Conservation (phyloP, 176 grass and related monocot species). For the Carex pumila region DNA sequence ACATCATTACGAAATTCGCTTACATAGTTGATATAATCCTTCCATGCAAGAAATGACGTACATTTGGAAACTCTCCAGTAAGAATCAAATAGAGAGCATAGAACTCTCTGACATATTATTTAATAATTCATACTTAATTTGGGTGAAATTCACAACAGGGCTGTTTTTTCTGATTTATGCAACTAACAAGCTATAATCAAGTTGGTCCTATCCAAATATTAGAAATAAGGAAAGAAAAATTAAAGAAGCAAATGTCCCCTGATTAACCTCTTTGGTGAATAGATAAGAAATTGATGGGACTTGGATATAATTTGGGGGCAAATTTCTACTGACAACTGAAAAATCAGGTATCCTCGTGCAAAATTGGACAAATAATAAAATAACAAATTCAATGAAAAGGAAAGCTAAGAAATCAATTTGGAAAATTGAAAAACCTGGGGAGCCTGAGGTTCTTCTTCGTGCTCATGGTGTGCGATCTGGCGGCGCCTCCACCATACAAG, state of each 20-base stretch:
- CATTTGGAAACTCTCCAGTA: not conserved
- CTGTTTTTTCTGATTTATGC: not conserved
- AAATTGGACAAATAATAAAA: not conserved
- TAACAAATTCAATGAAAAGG: not conserved
- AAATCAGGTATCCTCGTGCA: not conserved
- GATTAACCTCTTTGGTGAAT: too few relatives aligned
- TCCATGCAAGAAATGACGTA: not conserved
- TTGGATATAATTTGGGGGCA: not conserved
- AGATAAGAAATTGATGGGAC: not conserved
- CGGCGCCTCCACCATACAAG: constrained; percentile 76
- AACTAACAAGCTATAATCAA: not conserved
- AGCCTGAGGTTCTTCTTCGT: constrained; percentile 41
- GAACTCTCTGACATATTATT: not conserved
- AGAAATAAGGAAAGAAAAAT: not conserved
- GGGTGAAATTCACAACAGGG: not conserved
- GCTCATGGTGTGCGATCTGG: constrained; percentile 30
- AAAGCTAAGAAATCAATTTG: not conserved
- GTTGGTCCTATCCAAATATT: not conserved
- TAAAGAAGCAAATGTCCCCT: not conserved
- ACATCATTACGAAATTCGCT: not conserved
- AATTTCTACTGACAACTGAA: not conserved
- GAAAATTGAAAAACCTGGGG: constrained; percentile 29
- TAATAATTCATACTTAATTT: not conserved
- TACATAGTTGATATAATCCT: not conserved
- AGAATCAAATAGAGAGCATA: not conserved